These are phyloP conservation scores for Debaryomyces nepalensis DNA, from an alignment of 1,139 yeast genomes.

Conservation along the genomic window DNA sequence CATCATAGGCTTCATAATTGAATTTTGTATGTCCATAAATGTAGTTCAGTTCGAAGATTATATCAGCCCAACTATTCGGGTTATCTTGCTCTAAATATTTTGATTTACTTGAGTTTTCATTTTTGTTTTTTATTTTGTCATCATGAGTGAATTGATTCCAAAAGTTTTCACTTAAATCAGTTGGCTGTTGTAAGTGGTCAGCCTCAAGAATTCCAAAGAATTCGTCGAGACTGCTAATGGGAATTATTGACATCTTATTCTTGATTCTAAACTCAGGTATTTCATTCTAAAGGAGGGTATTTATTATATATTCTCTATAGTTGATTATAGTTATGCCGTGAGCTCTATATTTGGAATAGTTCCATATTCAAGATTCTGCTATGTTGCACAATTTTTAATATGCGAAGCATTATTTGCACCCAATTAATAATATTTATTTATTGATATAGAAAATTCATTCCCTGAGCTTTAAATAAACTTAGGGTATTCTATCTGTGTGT, in stretches of 20 bases:
- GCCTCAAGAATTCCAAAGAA: neutral
- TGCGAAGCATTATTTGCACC: constrained; percentile 6
- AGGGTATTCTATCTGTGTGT: too few relatives aligned
- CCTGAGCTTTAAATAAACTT: too few relatives aligned
- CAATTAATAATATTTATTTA: too few relatives aligned
- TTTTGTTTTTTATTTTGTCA: neutral
- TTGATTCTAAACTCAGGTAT: neutral
- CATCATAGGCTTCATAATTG: neutral
- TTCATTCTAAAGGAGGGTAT: too few relatives aligned
- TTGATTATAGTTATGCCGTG: constrained; percentile 2
- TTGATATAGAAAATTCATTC: too few relatives aligned
- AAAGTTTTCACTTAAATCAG: neutral
- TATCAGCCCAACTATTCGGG: too few relatives aligned
- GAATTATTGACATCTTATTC: neutral
- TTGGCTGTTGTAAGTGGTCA: neutral
- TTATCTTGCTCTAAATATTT: neutral
- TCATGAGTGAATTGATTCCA: neutral
- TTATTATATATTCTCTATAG: too few relatives aligned
- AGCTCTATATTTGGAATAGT: neutral
- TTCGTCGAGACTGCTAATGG: neutral
- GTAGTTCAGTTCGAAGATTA: too few relatives aligned
- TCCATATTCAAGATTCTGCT: constrained; percentile 4
- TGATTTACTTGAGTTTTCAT: neutral
- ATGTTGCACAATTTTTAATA: constrained; percentile 2
- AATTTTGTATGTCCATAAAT: neutral